These are phyloP conservation scores for Leptographium flavum DNA, from an alignment of 2,329 filamentous ascomycete genomes.

Conservation along the genomic window DNA sequence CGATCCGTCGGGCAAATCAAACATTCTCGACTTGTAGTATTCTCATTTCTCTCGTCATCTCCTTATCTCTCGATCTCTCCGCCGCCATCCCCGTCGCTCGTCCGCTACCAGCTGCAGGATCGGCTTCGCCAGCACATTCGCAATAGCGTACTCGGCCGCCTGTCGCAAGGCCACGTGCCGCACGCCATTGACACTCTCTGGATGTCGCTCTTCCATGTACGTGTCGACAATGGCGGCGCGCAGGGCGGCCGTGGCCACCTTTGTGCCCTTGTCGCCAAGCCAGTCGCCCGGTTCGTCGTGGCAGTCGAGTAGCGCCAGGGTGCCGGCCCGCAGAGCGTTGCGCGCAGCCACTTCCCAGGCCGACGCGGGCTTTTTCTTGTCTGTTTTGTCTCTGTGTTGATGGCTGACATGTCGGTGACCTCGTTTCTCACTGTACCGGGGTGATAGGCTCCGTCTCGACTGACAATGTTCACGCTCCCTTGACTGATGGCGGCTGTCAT, in stretches of 20 bases:
- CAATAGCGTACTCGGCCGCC: constrained; percentile 13
- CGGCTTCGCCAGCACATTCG: constrained; percentile 12
- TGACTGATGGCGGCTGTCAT: no score
- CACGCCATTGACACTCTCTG: constrained; percentile 12
- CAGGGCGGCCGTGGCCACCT: constrained; percentile 15
- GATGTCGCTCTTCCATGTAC: constrained; percentile 11
- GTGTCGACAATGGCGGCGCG: constrained; percentile 16
- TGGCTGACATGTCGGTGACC: no score
- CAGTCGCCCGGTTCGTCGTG: constrained; percentile 11
- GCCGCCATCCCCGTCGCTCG: background rate
- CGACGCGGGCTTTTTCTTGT: background rate
- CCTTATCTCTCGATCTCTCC: background rate
- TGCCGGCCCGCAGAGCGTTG: constrained; percentile 14
- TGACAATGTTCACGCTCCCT: no score
- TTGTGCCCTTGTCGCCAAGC: constrained; percentile 14
- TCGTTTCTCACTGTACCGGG: background rate
- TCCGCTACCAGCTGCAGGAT: constrained; percentile 3
- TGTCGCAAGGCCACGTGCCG: constrained; percentile 16
- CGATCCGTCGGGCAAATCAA: no score
- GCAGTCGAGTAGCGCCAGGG: constrained; percentile 12
- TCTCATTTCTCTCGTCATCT: background rate
- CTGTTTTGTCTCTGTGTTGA: background rate
- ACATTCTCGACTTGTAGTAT: background rate
- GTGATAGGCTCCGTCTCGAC: no score
- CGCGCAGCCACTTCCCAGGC: constrained; percentile 11